Evolutionary conservation across 352 stramenopile genomes (phyloP), one percentile per base, ranked within the genome.

Genomic region (Phytophthora vignae): DNA sequence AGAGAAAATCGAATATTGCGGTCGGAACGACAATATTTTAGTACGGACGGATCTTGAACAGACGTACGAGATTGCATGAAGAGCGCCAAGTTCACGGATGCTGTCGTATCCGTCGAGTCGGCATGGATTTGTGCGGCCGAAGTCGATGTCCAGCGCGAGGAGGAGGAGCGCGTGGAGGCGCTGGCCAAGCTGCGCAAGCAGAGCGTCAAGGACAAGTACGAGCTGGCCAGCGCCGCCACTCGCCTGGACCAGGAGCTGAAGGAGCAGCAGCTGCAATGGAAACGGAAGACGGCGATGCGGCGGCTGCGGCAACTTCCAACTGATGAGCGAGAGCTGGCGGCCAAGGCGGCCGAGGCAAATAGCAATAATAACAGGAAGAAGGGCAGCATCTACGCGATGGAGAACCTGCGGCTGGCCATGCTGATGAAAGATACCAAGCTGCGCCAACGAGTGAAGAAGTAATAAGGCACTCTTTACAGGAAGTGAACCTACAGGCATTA

Each of bases 91-190:
- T 60, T 87, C 31, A 70, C 63, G 52, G 66, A 77, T 21, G 58
- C 60, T 44, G 42, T 82, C 3, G 56, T 86, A 67, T 77, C 80
- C 8, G 48, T 90, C 42, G 81, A 91, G 40, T 48, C 83, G 2
- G 85, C 83, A 15, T 91, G 85, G 85, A 69, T 93, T 21, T 93
- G 85, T 19, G 73, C 81, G 1, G 81, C 82, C 0, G 80, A 90
- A 56, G 73, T 79, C 19, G 80, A 90, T 60, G 63, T 88, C 12
- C 82, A 86, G 58, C 76, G 79, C 15, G 83, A 90, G 21, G 79
- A 86, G 31, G 68, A 85, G 33, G 79, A 86, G 57, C 73, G 79
- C 14, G 22, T 55, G 44, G 62, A 60, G 46, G 14, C 42, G 6
- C 44, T 64, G n/a, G 59, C 55, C 19, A 69, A 52, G 52, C 17